These are phyloP conservation scores for Aureobasidium subglaciale DNA, from an alignment of 2,329 filamentous ascomycete species.

Conservation along the genomic window DNA sequence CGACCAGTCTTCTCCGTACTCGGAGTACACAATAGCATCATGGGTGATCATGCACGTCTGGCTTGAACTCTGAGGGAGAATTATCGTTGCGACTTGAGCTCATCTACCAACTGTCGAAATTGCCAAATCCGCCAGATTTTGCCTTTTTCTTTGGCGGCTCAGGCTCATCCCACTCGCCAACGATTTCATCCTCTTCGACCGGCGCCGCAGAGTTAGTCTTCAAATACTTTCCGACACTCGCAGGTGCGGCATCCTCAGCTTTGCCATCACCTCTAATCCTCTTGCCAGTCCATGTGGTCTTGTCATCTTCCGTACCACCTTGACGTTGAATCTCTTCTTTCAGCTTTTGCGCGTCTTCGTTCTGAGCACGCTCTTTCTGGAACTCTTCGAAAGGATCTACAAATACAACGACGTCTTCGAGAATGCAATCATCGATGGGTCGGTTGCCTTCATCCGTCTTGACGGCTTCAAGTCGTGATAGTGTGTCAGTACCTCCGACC, in stretches of 20 bases:
- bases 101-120: slow-evolving; percentile 84
- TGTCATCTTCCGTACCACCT: slow-evolving; percentile 78
- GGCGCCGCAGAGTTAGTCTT: slow-evolving; percentile 38
- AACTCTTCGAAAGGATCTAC: slow-evolving; percentile 96
- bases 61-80: too few species aligned
- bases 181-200: slow-evolving; percentile 49
- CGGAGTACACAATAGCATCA: too few species aligned
- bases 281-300: slow-evolving; percentile 94
- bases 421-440: slow-evolving; percentile 70
- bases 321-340: slow-evolving; percentile 55
- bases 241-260: slow-evolving; percentile 40
- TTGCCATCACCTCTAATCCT: slow-evolving; percentile 64
- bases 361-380: slow-evolving; percentile 53
- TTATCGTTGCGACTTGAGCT: too few species aligned
- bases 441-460: slow-evolving; percentile 68
- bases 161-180: slow-evolving; percentile 55
- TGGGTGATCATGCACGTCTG: too few species aligned
- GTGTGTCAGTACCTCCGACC: slow-evolving; percentile 60
- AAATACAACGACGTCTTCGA: slow-evolving; percentile 77
- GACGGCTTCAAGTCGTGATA: slow-evolving; percentile 69
- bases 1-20: too few species aligned
- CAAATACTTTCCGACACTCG: slow-evolving; percentile 75
- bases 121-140: slow-evolving; percentile 70
- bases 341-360: slow-evolving; percentile 54
- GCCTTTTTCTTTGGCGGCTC: slow-evolving; percentile 73